Evolutionary conservation across 2,329 filamentous ascomycete species (phyloP).

Genomic region (Chaetomiaceae sp.): DNA sequence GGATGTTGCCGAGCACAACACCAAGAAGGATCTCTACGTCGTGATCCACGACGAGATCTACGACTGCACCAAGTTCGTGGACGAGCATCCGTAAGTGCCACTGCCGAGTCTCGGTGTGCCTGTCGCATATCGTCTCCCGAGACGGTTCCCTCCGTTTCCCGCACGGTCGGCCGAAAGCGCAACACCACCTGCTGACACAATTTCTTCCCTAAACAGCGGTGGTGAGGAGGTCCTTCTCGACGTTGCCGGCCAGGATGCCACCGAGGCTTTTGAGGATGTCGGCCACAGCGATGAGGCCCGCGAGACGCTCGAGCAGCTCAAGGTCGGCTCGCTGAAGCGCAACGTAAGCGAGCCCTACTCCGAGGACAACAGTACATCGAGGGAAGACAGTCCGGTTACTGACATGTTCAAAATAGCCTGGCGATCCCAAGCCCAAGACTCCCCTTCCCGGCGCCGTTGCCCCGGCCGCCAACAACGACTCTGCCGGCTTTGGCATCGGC

Average conservation of each 20-base stretch:
- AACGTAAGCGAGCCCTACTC: constrained; percentile 51
- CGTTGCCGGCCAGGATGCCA: constrained; percentile 90
- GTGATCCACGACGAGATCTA: constrained; percentile 98
- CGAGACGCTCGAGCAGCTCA: constrained; percentile 77
- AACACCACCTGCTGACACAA: constrained; percentile 27
- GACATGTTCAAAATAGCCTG: constrained; percentile 49
- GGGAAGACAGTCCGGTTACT: constrained; percentile 2
- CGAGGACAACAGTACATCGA: neutral
- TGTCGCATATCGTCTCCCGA: constrained; percentile 5
- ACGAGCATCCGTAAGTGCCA: constrained; percentile 81
- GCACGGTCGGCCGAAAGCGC: constrained; percentile 13
- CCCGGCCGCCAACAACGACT: constrained; percentile 44
- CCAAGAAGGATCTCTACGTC: constrained; percentile 89
- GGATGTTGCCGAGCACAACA: constrained; percentile 80
- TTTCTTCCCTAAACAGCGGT: constrained; percentile 55
- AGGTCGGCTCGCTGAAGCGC: constrained; percentile 75
- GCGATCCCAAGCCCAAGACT: constrained; percentile 71
- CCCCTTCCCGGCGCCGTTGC: constrained; percentile 46
- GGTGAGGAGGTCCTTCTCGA: constrained; percentile 98
- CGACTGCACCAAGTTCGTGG: constrained; percentile 80
- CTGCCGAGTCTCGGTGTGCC: constrained; percentile 4
- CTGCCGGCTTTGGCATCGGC: constrained; percentile 64
- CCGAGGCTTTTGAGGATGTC: constrained; percentile 98
- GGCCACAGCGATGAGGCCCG: constrained; percentile 98
- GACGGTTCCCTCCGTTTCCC: constrained; percentile 11